Evolutionary conservation across 176 grass and related monocot species (phyloP).

Genomic region (Eragrostis curvula): DNA sequence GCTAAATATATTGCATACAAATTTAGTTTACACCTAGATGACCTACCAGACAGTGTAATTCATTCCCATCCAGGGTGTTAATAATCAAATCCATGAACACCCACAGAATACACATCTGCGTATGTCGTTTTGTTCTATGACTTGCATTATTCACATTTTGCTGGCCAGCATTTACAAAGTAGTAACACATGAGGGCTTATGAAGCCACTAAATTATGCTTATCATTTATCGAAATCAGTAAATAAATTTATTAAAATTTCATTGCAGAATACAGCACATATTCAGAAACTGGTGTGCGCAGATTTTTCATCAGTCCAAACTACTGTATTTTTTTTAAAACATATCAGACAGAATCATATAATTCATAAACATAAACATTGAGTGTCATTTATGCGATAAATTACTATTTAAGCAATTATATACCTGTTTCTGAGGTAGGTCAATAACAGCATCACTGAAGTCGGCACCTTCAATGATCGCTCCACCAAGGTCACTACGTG

Average conservation of each 20-base stretch:
- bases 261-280: not conserved
- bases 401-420: not conserved
- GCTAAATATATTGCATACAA: not conserved
- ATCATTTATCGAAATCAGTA: not conserved
- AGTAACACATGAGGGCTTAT: not conserved
- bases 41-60: not conserved
- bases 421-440: slow-evolving; percentile 90
- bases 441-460: slow-evolving; percentile 98
- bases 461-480: slow-evolving; percentile 90
- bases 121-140: not conserved
- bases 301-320: not conserved
- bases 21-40: not conserved
- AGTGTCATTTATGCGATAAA: not conserved
- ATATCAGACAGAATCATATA: not conserved
- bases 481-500: slow-evolving; percentile 93
- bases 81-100: not conserved
- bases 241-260: not conserved
- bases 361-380: slow-evolving; percentile 21
- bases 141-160: not conserved
- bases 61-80: not conserved
- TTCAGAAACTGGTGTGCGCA: not conserved
- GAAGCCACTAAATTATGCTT: not conserved
- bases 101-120: not conserved
- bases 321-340: not conserved
- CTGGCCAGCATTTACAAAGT: slow-evolving; percentile 11